Evolutionary conservation across 176 grass and related monocot species (phyloP).

Genomic region (Cymbopogon citratus): DNA sequence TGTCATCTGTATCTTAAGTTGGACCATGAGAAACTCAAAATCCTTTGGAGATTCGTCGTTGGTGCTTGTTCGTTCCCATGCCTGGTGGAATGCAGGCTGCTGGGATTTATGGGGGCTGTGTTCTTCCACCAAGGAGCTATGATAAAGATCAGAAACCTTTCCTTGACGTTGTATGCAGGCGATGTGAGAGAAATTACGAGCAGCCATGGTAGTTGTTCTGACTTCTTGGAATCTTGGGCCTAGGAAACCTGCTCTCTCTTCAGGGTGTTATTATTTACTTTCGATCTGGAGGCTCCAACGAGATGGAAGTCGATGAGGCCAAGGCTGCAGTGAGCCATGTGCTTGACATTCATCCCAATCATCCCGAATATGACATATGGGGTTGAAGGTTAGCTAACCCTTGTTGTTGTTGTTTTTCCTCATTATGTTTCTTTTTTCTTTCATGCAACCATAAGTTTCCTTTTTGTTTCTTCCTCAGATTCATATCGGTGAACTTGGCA

Average conservation of each 20-base stretch:
- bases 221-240: neutral
- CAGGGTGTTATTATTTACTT: neutral
- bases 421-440: no score
- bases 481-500: no score
- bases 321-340: neutral
- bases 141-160: neutral
- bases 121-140: neutral
- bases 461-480: no score
- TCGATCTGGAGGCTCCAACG: neutral
- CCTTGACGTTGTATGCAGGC: neutral
- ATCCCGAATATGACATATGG: no score
- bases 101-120: neutral
- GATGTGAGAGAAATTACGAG: neutral
- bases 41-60: neutral
- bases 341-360: no score
- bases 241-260: neutral
- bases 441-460: no score
- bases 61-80: neutral
- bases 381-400: no score
- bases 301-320: neutral
- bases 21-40: neutral
- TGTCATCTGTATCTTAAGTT: neutral
- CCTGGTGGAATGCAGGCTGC: neutral
- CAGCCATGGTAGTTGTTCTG: neutral
- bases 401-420: no score